Conservation (phyloP, 208 protist genomes). For the Wallacemonas rigidus region DNA sequence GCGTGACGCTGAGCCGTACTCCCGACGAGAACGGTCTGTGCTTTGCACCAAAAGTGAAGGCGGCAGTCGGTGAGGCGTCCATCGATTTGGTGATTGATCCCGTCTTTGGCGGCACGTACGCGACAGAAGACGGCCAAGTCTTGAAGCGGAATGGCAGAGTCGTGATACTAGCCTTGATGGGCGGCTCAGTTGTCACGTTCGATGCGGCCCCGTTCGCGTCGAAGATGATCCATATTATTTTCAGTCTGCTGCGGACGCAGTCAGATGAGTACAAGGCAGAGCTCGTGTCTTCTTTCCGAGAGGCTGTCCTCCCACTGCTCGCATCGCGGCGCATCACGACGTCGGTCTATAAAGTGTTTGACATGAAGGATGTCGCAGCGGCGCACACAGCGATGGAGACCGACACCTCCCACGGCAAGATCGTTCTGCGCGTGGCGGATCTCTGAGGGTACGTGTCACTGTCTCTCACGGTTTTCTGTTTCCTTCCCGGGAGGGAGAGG, state of each 20-base stretch:
- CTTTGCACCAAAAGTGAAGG: slow-evolving; percentile 64
- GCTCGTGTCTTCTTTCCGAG: not conserved
- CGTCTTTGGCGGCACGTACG: slow-evolving; percentile 80
- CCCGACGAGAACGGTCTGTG: slow-evolving; percentile 44
- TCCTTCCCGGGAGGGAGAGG: too few relatives aligned
- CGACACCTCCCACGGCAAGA: not conserved
- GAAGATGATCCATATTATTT: not conserved
- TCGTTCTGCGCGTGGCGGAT: slow-evolving; percentile 4
- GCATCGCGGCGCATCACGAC: not conserved
- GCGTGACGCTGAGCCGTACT: slow-evolving; percentile 50
- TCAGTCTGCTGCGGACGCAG: not conserved
- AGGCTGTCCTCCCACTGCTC: slow-evolving; percentile 2
- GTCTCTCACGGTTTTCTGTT: too few relatives aligned
- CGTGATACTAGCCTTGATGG: too few relatives aligned
- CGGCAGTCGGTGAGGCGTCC: slow-evolving; percentile 37
- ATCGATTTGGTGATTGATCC: slow-evolving; percentile 82
- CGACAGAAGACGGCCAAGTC: slow-evolving; percentile 39
- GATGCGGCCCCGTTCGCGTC: too few relatives aligned
- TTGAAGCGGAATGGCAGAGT: too few relatives aligned
- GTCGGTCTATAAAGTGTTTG: not conserved
- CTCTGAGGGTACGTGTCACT: not conserved
- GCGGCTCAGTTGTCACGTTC: too few relatives aligned
- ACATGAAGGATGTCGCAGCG: not conserved
- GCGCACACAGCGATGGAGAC: slow-evolving; percentile 11
- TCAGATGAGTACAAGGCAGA: slow-evolving; percentile 3